Evolutionary conservation across 2,329 filamentous ascomycete species (phyloP), one percentile per base, ranked within the genome.

Genomic region (Penicillium sp.): DNA sequence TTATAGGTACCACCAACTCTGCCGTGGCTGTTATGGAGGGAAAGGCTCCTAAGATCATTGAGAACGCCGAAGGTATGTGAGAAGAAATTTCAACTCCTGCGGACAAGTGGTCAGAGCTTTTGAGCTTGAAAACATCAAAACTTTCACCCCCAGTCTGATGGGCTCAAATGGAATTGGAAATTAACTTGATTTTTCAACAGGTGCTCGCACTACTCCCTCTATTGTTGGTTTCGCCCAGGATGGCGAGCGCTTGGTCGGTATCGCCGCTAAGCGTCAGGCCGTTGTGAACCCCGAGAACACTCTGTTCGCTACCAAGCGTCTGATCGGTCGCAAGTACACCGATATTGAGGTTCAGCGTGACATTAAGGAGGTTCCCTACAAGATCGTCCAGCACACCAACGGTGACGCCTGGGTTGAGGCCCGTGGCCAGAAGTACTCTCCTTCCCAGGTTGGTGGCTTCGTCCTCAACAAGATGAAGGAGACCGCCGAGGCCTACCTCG

Each of bases 271-370:
- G 87, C 92, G 93, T 75, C 93, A 97, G 82, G 93, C 93, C 65
- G 93, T 97, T 70, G 93, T 97, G 73, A 97, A 97, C 84, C 93
- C 93, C 61, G 93, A 97, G 80, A 97, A 97, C 84, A 97, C 93
- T 58, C 87, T 97, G 59, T 97, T 97, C 78, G 93, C 93, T 77
- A 97, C 93, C 67, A 97, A 97, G 88, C 91, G 93, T 86, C 87
- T 97, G 77, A 97, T 97, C 78, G 93, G 93, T 74, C 91, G 93
- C 78, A 97, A 97, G 84, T 97, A 93, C 84, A 91, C 86, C 77
- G 93, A 97, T 71, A 76, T 83, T 66, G 93, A 97, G 84, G 91
- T 96, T 59, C 93, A 97, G 84, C 90, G 92, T 73, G 93, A 97
- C 75, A 90, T 97, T 76, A 92, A 96, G 82, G 91, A 97, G 81